Percentiles rank a stretch among this genome's conserved stretches.
phyloP scores from a whole-genome alignment of 257 asterid genomes.

The Przewalskia tangutica region DNA sequence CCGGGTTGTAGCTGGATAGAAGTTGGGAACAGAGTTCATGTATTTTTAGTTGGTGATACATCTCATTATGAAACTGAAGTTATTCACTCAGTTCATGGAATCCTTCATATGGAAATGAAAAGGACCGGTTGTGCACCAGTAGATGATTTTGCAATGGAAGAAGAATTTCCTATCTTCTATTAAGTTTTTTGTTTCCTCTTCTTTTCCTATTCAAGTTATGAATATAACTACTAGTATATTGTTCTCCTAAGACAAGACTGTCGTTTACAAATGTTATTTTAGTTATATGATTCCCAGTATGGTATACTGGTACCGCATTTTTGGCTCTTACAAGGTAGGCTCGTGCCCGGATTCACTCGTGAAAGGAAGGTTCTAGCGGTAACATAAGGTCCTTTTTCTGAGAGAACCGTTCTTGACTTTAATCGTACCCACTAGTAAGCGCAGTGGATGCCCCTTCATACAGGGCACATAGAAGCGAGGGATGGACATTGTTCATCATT shows the following conservation, averaged over 20 bases:
- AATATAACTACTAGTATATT: background rate
- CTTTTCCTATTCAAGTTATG: background rate
- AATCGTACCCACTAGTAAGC: background rate
- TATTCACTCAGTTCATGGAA: slow-evolving; percentile 15
- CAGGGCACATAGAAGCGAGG: too few species aligned
- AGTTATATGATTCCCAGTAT: background rate
- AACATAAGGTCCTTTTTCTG: background rate
- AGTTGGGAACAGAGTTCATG: slow-evolving; percentile 38
- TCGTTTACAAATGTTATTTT: background rate
- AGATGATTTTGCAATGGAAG: background rate
- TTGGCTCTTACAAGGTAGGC: background rate
- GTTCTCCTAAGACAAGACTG: background rate
- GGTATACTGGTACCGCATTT: background rate
- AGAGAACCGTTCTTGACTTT: background rate
- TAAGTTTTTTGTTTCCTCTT: background rate
- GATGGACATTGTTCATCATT: too few species aligned
- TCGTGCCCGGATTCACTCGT: background rate
- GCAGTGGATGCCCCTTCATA: background rate
- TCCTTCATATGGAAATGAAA: slow-evolving; percentile 46
- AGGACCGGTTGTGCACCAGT: slow-evolving; percentile 5
- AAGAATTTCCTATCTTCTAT: background rate
- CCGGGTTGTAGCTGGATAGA: slow-evolving; percentile 75
- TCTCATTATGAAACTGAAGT: slow-evolving; percentile 18
- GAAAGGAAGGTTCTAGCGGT: background rate
- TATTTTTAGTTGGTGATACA: slow-evolving; percentile 41